Conservation (phyloP, 2,329 filamentous ascomycete genomes). For the Beauveria caledonica region DNA sequence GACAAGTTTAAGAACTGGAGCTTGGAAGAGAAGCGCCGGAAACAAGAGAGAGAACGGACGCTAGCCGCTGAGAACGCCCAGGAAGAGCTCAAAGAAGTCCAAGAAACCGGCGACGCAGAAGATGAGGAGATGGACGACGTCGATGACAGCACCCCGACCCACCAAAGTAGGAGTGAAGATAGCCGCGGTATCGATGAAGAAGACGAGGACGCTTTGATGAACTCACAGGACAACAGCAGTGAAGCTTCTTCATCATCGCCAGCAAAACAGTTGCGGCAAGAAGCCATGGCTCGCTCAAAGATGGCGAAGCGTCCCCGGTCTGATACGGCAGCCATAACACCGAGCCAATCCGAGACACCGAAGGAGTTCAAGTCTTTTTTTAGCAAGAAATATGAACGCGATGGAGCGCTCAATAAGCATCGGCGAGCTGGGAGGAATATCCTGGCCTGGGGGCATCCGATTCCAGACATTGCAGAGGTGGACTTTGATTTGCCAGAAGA, state of each 20-base stretch:
- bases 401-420: constrained; percentile 65
- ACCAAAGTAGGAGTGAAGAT: constrained; percentile 21
- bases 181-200: constrained; percentile 35
- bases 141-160: constrained; percentile 26
- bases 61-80: constrained; percentile 26
- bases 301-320: constrained; percentile 26
- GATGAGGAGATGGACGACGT: constrained; percentile 22
- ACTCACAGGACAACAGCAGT: constrained; percentile 50
- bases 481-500: constrained; percentile 72
- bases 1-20: constrained; percentile 86
- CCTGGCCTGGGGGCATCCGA: constrained; percentile 70
- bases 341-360: constrained; percentile 30
- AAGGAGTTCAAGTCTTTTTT: constrained; percentile 84
- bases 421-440: constrained; percentile 62
- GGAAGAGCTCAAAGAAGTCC: constrained; percentile 27
- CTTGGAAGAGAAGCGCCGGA: constrained; percentile 78
- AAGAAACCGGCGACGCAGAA: constrained; percentile 18
- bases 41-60: constrained; percentile 62
- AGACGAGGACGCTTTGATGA: constrained; percentile 7
- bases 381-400: constrained; percentile 67
- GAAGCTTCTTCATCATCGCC: constrained; percentile 30
- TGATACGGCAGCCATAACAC: constrained; percentile 22
- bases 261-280: constrained; percentile 67
- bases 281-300: constrained; percentile 51
- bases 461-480: constrained; percentile 62